Base-by-base conservation (phyloP, 768 basidiomycete genomes). In the Trametes cubensis region DNA sequence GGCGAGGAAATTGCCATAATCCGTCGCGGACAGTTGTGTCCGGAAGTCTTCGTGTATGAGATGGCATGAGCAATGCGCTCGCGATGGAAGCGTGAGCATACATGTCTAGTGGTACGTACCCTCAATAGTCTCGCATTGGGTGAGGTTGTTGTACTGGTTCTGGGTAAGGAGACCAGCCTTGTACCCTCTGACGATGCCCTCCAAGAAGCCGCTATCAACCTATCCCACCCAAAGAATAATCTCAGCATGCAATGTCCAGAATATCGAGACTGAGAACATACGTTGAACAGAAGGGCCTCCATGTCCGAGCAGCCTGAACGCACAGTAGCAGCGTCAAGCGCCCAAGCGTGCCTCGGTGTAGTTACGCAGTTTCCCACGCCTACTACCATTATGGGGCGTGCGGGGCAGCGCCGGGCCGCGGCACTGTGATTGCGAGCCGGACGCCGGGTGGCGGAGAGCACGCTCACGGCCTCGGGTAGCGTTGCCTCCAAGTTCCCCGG, bases 1-100 rank as follows among this genome's bases (percentile, higher is more conserved):
- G 28, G 96, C 88, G 48, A 99, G 88, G 76, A 99, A 99, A 78
- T 93, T 96, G 71, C 95, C 95, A 74, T 99, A 99, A 78, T 99
- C 97, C 6, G 96, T 98, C 14, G 95, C 86, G 17, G 94, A 91
- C 34, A 99, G 82, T 72, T 99, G 97, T 48, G 97, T 95, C 65
- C 93, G 84, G 76, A 99, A 88, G 77, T 99, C 97, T 98, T 21
- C 2, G 10, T 11, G 11, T 4, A 7, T 4, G 69, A 3, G 4
- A n/a, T 17, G 11, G 4, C 2, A 6, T 18, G 28, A 15, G 45
- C 8, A 21, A 39, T 30, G 50, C 39, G n/a, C 10, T 17, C 23
- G 21, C 46, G 23, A 14, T 14, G 21, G 20, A 8, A 14, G 41
- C 10, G 6, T 4, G 20, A 25, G 23, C 28, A 17, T 13, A 30